These are phyloP conservation scores for Dillenia suffruticosa DNA, from an alignment of 164 flowering plant species.

Conservation along the genomic window DNA sequence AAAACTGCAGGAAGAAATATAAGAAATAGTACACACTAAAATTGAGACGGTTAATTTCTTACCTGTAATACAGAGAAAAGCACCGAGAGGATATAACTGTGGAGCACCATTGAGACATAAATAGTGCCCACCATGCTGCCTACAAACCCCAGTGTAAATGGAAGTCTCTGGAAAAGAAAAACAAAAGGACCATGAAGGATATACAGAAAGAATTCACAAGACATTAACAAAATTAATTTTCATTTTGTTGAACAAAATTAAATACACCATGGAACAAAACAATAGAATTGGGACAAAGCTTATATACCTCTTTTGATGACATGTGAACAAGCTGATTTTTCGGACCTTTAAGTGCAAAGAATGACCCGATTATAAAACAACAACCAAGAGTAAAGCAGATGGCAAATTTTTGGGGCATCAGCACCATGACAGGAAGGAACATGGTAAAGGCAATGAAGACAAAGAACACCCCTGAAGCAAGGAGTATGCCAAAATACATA, in stretches of 20 bases:
- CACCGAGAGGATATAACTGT: slow-evolving; percentile 86
- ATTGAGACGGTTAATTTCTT: slow-evolving; percentile 3
- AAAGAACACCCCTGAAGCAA: slow-evolving; percentile 86
- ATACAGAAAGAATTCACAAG: not conserved
- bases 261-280: not conserved
- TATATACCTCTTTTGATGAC: slow-evolving; percentile 80
- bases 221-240: not conserved
- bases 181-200: not conserved
- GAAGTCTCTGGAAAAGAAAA: slow-evolving; percentile 68
- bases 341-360: slow-evolving; percentile 91
- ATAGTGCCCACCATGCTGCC: slow-evolving; percentile 88
- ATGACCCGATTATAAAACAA: slow-evolving; percentile 73
- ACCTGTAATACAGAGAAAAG: slow-evolving; percentile 89
- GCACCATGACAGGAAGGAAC: slow-evolving; percentile 95
- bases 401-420: slow-evolving; percentile 97
- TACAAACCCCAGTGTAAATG: slow-evolving; percentile 73
- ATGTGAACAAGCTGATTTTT: slow-evolving; percentile 86
- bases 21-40: too few relatives aligned
- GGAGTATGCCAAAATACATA: slow-evolving; percentile 82
- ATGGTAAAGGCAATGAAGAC: slow-evolving; percentile 89
- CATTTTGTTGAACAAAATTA: not conserved
- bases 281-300: not conserved
- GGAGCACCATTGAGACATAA: slow-evolving; percentile 96
- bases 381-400: slow-evolving; percentile 93
- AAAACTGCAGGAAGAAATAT: not conserved